Conservation (phyloP, 73 alveolate genomes). For the Paramecium sexaurelia region DNA sequence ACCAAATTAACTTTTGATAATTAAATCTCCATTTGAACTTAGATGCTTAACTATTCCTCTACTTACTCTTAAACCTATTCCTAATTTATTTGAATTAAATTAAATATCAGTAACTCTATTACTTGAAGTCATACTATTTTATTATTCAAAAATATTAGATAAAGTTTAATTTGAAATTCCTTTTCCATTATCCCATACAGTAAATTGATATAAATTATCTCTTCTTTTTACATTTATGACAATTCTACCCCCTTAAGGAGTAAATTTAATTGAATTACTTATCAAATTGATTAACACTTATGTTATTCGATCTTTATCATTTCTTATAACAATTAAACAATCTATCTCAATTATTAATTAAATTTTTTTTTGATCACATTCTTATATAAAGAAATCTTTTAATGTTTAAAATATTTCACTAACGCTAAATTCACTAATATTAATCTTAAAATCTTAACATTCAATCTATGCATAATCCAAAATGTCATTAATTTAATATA, state of each 20-base stretch:
- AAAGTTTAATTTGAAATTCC: not conserved
- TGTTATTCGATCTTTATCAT: not conserved
- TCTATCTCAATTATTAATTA: not conserved
- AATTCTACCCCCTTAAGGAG: not conserved
- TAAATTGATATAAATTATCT: not conserved
- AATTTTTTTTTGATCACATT: not conserved
- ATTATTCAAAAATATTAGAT: not conserved
- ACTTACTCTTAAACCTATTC: conserved; percentile 19
- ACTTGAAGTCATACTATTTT: not conserved
- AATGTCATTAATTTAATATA: conserved; percentile 57
- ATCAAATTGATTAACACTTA: not conserved
- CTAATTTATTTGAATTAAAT: not conserved
- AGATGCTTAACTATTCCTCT: not conserved
- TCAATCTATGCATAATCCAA: conserved; percentile 62
- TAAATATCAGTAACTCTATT: not conserved
- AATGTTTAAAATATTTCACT: not conserved
- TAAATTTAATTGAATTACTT: conserved; percentile 31
- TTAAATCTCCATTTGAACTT: not conserved
- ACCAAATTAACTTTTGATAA: conserved; percentile 16
- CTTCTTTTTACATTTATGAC: not conserved
- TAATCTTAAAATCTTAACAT: conserved; percentile 23
- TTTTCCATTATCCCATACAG: conserved; percentile 4
- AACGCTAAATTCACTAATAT: not conserved
- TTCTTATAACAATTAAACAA: not conserved
- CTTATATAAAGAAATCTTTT: not conserved